phyloP scores from a whole-genome alignment of 2,329 filamentous ascomycete species.

The Xylaria digitata region DNA sequence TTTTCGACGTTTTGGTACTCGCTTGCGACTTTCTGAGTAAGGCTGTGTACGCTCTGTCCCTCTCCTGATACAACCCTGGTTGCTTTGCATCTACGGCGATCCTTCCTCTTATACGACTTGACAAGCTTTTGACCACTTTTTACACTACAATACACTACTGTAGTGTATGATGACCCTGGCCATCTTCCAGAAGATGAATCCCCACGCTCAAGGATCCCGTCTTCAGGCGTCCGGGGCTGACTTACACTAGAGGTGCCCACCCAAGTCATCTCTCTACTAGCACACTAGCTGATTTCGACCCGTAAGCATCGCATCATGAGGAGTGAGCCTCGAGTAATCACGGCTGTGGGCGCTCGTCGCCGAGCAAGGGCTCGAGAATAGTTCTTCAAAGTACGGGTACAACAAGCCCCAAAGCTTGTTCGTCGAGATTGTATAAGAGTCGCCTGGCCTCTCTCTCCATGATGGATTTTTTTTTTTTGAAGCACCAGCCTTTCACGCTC shows the following conservation, averaged over 20 bases:
- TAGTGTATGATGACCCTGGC: constrained; percentile 8
- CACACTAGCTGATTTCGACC: constrained; percentile 14
- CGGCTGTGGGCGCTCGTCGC: constrained; percentile 10
- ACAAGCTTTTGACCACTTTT: constrained; percentile 14
- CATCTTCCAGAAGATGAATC: constrained; percentile 5
- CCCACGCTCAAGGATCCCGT: constrained; percentile 25
- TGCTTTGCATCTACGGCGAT: constrained; percentile 5
- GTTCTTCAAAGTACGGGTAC: not conserved
- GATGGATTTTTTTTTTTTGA: constrained; percentile 13
- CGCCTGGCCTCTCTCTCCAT: constrained; percentile 14
- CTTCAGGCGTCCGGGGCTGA: constrained; percentile 29
- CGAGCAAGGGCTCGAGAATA: constrained; percentile 27
- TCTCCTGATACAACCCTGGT: constrained; percentile 21
- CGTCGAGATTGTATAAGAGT: constrained; percentile 30
- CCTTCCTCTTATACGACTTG: constrained; percentile 9
- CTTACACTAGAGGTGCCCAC: constrained; percentile 11
- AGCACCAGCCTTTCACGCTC: constrained; percentile 33
- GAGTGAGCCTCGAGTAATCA: constrained; percentile 39
- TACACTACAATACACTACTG: not conserved
- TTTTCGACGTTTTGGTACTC: constrained; percentile 1
- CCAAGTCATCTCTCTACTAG: constrained; percentile 22
- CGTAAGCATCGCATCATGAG: constrained; percentile 36
- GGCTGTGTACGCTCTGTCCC: constrained; percentile 15
- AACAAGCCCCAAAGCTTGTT: constrained; percentile 20
- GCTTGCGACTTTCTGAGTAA: constrained; percentile 21